These are phyloP conservation scores for Leonotis leonurus DNA, from an alignment of 257 asterid species.

Conservation along the genomic window DNA sequence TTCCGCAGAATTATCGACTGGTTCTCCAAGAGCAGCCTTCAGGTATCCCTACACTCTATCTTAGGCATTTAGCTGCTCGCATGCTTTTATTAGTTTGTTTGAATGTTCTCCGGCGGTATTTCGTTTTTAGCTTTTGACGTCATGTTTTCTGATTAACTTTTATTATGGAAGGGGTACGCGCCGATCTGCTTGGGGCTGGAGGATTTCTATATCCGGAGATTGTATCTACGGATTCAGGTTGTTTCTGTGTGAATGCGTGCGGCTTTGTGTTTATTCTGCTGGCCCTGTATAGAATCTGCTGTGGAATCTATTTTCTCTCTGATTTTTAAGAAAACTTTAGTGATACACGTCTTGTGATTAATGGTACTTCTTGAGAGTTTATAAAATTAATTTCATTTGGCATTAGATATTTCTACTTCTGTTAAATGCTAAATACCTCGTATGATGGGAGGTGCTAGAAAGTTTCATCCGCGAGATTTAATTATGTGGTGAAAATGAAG, in stretches of 20 bases:
- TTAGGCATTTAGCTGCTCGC: background rate
- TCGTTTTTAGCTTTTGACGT: conserved; percentile 9
- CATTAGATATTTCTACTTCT: background rate
- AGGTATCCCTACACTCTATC: conserved; percentile 30
- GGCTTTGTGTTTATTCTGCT: background rate
- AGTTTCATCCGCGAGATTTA: background rate
- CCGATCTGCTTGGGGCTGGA: conserved; percentile 99
- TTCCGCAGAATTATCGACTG: conserved; percentile 66
- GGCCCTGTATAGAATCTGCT: background rate
- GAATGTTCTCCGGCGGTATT: background rate
- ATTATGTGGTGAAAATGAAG: background rate
- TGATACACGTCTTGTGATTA: background rate
- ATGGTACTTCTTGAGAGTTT: background rate
- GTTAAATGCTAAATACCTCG: conserved; percentile 1
- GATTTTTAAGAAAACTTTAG: background rate
- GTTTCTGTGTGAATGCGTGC: background rate
- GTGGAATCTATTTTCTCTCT: background rate
- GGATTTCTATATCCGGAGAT: conserved; percentile 88
- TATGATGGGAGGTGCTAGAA: conserved; percentile 3
- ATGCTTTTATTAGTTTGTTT: background rate
- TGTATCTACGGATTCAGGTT: conserved; percentile 92
- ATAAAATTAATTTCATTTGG: background rate
- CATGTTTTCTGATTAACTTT: conserved; percentile 13
- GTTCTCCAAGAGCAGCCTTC: conserved; percentile 66
- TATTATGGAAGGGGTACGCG: conserved; percentile 71